Evolutionary conservation across 495 filamentous ascomycete genomes (phyloP).

Genomic region (Aspergillus heteromorphus): DNA sequence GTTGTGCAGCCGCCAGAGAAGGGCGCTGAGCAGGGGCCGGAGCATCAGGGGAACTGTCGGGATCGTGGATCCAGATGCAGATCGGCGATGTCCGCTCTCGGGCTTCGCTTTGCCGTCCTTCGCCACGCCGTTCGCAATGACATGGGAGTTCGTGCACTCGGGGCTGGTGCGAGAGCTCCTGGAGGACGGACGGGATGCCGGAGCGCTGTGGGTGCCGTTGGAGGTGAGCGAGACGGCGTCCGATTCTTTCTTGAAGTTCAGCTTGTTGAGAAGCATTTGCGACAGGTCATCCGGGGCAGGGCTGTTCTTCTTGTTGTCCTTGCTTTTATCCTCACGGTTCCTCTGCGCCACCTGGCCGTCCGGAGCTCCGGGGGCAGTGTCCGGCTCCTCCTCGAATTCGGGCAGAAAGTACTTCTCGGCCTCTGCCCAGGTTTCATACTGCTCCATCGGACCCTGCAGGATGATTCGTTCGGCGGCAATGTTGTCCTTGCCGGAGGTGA

Average conservation of each 20-base stretch:
- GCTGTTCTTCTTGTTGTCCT: conserved; percentile 13
- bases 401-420: conserved; percentile 56
- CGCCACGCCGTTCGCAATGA: conserved; percentile 21
- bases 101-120: conserved; percentile 21
- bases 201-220: conserved; percentile 40
- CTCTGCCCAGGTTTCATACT: conserved; percentile 54
- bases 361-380: conserved; percentile 17
- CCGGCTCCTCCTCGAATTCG: conserved; percentile 46
- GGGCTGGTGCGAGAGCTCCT: conserved; percentile 48
- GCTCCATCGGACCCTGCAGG: conserved; percentile 55
- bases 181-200: conserved; percentile 43
- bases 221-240: conserved; percentile 48
- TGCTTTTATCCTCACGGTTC: conserved; percentile 10
- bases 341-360: conserved; percentile 17
- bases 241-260: conserved; percentile 46
- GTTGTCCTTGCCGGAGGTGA: conserved; percentile 50
- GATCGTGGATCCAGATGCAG: conserved; percentile 30
- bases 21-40: conserved; percentile 56
- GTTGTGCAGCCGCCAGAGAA: conserved; percentile 55
- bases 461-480: conserved; percentile 42
- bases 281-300: conserved; percentile 35
- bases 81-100: conserved; percentile 31
- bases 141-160: conserved; percentile 32
- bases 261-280: conserved; percentile 47
- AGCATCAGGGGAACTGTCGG: conserved; percentile 39